These are phyloP conservation scores for Aureobasidium sp. DNA, from an alignment of 2,329 filamentous ascomycete genomes.

Conservation along the genomic window DNA sequence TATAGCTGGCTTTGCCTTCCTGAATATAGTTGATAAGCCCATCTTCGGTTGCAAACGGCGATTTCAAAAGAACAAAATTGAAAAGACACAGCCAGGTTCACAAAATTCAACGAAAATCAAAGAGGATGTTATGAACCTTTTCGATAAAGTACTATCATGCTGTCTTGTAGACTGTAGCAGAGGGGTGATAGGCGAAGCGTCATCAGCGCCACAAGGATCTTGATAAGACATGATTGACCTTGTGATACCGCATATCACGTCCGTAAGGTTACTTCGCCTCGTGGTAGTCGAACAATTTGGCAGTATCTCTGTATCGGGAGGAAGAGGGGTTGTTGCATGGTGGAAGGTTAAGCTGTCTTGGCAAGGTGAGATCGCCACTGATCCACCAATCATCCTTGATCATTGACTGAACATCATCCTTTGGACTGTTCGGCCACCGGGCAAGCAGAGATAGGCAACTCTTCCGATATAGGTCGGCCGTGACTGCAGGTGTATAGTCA, in stretches of 20 bases:
- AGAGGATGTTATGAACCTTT: constrained; percentile 1
- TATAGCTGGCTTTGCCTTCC: neutral
- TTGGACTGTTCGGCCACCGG: neutral
- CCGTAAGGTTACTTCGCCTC: neutral
- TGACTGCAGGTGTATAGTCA: neutral
- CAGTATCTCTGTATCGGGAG: neutral
- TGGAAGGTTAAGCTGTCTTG: constrained; percentile 3
- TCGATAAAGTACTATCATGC: neutral
- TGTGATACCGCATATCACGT: neutral
- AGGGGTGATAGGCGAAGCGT: constrained; percentile 11
- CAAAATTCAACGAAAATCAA: neutral
- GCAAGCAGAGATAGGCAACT: neutral
- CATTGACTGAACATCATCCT: neutral
- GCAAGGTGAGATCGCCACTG: neutral
- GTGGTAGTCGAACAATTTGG: neutral
- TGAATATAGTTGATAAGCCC: constrained; percentile 9
- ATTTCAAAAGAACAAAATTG: too few relatives aligned
- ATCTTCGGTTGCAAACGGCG: neutral
- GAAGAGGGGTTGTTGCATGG: neutral
- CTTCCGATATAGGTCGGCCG: neutral
- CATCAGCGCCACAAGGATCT: neutral
- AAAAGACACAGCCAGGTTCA: neutral
- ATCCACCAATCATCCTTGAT: neutral
- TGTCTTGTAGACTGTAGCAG: neutral
- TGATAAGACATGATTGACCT: constrained; percentile 1